Conservation (phyloP, 495 filamentous ascomycete genomes). For the Annulohypoxylon maeteangense region DNA sequence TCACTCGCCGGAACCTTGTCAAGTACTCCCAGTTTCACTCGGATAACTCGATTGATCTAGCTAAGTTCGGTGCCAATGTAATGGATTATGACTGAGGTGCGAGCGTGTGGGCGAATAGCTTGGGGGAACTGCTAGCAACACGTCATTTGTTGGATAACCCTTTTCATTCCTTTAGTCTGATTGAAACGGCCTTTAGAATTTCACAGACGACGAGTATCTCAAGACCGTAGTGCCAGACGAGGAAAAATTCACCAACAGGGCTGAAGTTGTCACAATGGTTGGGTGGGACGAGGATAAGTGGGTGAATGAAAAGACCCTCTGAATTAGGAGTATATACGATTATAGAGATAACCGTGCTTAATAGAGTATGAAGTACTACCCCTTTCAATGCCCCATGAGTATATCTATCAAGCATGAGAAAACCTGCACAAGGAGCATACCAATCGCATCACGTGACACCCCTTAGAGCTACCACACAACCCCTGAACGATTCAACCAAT, state of each 20-base stretch:
- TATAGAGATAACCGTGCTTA: not conserved
- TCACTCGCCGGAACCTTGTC: constrained; percentile 25
- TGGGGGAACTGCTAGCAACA: constrained; percentile 15
- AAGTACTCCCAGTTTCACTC: constrained; percentile 37
- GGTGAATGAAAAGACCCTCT: constrained; percentile 1
- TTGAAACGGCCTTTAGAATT: not conserved
- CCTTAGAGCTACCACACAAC: not conserved
- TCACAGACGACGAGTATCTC: constrained; percentile 16
- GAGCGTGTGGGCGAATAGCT: constrained; percentile 19
- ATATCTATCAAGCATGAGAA: too few species aligned
- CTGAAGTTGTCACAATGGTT: not conserved
- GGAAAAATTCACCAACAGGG: constrained; percentile 15
- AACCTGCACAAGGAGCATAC: too few species aligned
- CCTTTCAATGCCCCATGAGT: not conserved
- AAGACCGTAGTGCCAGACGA: constrained; percentile 15
- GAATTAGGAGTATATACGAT: not conserved
- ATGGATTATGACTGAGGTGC: constrained; percentile 15
- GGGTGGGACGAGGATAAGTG: constrained; percentile 31
- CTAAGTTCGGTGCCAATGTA: not conserved
- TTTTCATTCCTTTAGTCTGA: not conserved
- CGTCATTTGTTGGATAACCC: not conserved
- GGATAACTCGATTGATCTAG: constrained; percentile 11
- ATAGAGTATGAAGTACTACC: not conserved
- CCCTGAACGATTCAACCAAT: not conserved
- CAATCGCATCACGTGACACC: not conserved